Percentiles rank a stretch among this genome's conserved stretches.
phyloP scores from a whole-genome alignment of 768 basidiomycete species.

The Butyriboletus loyo region DNA sequence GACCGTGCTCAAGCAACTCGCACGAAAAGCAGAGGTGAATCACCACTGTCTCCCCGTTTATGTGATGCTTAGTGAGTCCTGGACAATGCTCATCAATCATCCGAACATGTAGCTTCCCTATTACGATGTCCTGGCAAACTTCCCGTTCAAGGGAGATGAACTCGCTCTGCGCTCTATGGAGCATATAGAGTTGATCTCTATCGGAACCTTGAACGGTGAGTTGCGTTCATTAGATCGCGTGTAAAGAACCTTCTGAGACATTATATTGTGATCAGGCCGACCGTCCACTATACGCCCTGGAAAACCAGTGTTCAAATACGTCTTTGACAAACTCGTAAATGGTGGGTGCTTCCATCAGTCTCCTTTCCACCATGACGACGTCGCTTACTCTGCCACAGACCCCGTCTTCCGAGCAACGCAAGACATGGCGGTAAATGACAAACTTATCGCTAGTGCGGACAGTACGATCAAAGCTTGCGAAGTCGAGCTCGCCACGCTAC shows the following conservation, averaged over 20 bases:
- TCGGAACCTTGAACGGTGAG: slow-evolving; percentile 72
- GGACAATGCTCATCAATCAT: neutral
- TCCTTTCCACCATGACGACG: neutral
- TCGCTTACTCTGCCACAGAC: slow-evolving; percentile 42
- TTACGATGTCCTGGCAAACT: slow-evolving; percentile 73
- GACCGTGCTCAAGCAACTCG: slow-evolving; percentile 72
- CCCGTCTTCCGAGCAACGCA: slow-evolving; percentile 75
- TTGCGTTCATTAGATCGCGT: neutral
- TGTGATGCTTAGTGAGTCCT: slow-evolving; percentile 21
- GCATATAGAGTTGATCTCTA: slow-evolving; percentile 81
- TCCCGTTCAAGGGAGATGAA: slow-evolving; percentile 93
- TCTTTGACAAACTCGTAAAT: slow-evolving; percentile 76
- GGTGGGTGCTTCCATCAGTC: slow-evolving; percentile 42
- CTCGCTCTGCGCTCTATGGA: slow-evolving; percentile 79
- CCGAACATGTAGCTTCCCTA: slow-evolving; percentile 60
- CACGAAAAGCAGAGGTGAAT: slow-evolving; percentile 60
- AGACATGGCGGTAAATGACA: slow-evolving; percentile 78
- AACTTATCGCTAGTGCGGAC: slow-evolving; percentile 57
- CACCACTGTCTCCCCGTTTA: slow-evolving; percentile 13
- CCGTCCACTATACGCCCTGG: slow-evolving; percentile 85
- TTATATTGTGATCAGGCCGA: slow-evolving; percentile 51
- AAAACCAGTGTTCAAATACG: slow-evolving; percentile 83
- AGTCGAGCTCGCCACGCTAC: slow-evolving; percentile 66
- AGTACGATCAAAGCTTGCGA: slow-evolving; percentile 68
- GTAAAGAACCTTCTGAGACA: neutral